Base-by-base conservation (phyloP, 2,329 filamentous ascomycete genomes). In the Botrytis porri region DNA sequence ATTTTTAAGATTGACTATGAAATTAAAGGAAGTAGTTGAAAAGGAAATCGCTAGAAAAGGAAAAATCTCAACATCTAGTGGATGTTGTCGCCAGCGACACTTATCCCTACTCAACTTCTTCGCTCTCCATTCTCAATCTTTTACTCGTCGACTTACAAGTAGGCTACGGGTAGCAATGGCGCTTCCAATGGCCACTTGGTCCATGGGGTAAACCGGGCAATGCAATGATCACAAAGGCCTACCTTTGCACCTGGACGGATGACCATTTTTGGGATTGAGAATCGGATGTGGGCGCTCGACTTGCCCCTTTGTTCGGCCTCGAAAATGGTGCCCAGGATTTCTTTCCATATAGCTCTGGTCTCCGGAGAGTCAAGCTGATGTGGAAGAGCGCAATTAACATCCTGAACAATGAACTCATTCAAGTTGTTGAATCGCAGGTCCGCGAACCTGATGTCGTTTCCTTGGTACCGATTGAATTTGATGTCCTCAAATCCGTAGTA, bases 401-500 rank as follows among this genome's bases (percentile, higher is more conserved):
- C 59, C 29, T 61, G 59, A 37, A 61, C 5, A 39, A 61, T 18
- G 9, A 61, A 61, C 35, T 61, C 9, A 4, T 39, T 22, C 22
- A 61, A 25, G 3, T 61, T 39, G 18, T 61, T 14, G 9, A 9
- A 61, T 4, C 0, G 35, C 5, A 61, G 39, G 25, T 60, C 0
- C 20, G 16, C 22, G 20, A 25, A 61, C 57, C 2, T 14, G 9
- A 25, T 16, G 10, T 5, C 4, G n/a, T 5, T 3, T 51, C 12
- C 10, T n/a, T 3, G 1, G 22, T 12, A n/a, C 4, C 0, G 4
- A 4, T 4, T 0, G 4, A n/a, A 4, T 1, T n/a, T 0, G 9
- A 51, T 12, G 22, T 51, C 48, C 48, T 51, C 48, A 51, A 51
- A 51, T 14, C 25, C 10, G 48, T n/a, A 3, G 10, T 51, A 51